phyloP scores from a whole-genome alignment of 2,329 filamentous ascomycete species.

The Diaporthe sp. region DNA sequence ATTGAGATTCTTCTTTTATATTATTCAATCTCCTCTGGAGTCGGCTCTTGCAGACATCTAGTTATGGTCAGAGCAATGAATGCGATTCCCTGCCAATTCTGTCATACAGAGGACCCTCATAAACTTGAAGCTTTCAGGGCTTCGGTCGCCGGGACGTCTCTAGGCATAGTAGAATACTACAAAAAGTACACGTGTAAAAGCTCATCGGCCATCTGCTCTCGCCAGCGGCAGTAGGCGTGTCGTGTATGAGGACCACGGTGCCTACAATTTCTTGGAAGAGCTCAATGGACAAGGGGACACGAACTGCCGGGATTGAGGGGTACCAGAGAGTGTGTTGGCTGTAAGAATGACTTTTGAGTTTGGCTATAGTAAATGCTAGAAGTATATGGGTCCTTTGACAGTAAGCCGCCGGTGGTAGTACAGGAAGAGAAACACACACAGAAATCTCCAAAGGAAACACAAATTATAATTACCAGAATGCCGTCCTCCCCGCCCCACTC shows the following conservation, averaged over 20 bases:
- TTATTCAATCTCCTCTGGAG: background rate
- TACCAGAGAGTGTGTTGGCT: background rate
- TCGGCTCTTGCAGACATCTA: too few relatives aligned
- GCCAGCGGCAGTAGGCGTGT: background rate
- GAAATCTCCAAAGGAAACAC: background rate
- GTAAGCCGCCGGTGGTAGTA: background rate
- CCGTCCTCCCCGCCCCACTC: background rate
- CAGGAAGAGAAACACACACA: background rate
- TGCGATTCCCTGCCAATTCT: background rate
- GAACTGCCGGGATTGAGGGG: background rate
- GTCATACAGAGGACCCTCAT: background rate
- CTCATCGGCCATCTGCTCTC: background rate
- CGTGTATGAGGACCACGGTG: background rate
- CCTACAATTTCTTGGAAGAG: background rate
- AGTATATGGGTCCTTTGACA: background rate
- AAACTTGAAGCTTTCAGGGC: too few relatives aligned
- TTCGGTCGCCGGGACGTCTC: background rate
- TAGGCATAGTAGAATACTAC: background rate
- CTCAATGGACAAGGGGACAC: background rate
- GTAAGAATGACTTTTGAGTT: background rate
- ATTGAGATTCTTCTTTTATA: background rate
- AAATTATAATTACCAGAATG: conserved; percentile 16
- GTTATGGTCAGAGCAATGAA: too few relatives aligned
- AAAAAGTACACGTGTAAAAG: background rate
- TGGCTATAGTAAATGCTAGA: background rate